Conservation (phyloP, 768 basidiomycete genomes). For the Trametes sanguinea region DNA sequence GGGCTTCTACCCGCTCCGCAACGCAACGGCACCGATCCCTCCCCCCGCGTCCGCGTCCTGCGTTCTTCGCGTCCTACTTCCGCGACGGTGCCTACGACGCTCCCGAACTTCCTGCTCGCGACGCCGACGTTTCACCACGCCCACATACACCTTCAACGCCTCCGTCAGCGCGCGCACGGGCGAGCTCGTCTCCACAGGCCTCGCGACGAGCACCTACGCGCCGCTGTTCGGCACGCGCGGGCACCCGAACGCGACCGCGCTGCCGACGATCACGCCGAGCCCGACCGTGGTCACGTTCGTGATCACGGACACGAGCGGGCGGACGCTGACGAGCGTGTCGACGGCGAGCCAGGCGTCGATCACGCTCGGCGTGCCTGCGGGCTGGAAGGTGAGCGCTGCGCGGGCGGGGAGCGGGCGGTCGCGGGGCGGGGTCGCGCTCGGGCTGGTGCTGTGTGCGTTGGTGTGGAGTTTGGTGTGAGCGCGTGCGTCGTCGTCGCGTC, state of each 20-base stretch:
- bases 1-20: constrained; percentile 67
- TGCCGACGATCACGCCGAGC: constrained; percentile 57
- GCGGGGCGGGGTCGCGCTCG: too few relatives aligned
- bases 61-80: constrained; percentile 64
- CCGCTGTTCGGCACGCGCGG: constrained; percentile 49
- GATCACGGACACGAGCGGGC: constrained; percentile 57
- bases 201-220: constrained; percentile 72
- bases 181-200: constrained; percentile 57
- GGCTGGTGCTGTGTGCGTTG: too few relatives aligned
- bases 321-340: constrained; percentile 54
- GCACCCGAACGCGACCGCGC: constrained; percentile 48
- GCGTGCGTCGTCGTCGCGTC: too few relatives aligned
- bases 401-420: neutral
- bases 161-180: constrained; percentile 58
- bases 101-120: constrained; percentile 70
- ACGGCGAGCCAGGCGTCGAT: constrained; percentile 47
- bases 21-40: constrained; percentile 45
- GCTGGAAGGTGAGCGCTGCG: constrained; percentile 41
- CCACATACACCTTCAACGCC: constrained; percentile 68
- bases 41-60: constrained; percentile 44
- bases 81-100: constrained; percentile 63
- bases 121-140: constrained; percentile 60
- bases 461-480: too few relatives aligned
- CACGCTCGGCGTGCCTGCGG: constrained; percentile 65
- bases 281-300: constrained; percentile 57